These are phyloP conservation scores for Pleurotus ostreatus DNA, from an alignment of 768 basidiomycete species.

Conservation along the genomic window DNA sequence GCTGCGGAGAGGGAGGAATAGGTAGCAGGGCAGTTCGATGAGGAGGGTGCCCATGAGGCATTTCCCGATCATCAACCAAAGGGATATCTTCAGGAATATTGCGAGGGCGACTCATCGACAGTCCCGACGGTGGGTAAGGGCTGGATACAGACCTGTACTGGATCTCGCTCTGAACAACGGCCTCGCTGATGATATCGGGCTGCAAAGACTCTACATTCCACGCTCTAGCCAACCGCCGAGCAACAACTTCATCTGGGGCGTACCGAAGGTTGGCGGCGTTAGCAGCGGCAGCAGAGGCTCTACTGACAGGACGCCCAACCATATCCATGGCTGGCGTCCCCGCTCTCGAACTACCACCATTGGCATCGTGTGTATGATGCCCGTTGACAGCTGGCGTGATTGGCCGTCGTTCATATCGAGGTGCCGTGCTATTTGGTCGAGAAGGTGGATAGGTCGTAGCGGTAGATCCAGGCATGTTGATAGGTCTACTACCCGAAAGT, in stretches of 20 bases:
- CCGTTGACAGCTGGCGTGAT: slow-evolving; percentile 1
- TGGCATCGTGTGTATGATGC: background rate
- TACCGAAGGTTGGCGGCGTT: slow-evolving; percentile 6
- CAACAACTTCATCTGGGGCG: slow-evolving; percentile 5
- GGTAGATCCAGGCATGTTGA: slow-evolving; percentile 5
- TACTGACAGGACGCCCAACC: background rate
- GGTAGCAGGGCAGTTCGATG: background rate
- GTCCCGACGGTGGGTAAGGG: slow-evolving; percentile 2
- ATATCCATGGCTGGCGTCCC: slow-evolving; percentile 4
- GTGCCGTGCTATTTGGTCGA: background rate
- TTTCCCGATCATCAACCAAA: background rate
- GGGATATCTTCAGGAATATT: slow-evolving; percentile 1
- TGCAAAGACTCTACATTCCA: slow-evolving; percentile 6
- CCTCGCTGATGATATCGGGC: slow-evolving; percentile 5
- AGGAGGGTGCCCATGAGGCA: background rate
- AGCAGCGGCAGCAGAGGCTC: slow-evolving; percentile 6
- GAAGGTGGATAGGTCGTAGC: slow-evolving; percentile 3
- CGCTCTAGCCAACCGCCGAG: slow-evolving; percentile 3
- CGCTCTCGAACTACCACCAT: background rate
- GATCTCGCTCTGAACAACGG: background rate
- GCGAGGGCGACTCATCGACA: slow-evolving; percentile 6
- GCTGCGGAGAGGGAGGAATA: slow-evolving; percentile 4
- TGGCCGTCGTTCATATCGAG: slow-evolving; percentile 4
- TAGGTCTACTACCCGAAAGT: slow-evolving; percentile 1
- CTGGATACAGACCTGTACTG: slow-evolving; percentile 5